Evolutionary conservation across 2,329 filamentous ascomycete genomes (phyloP).

Genomic region (Stachybotrys chartarum): DNA sequence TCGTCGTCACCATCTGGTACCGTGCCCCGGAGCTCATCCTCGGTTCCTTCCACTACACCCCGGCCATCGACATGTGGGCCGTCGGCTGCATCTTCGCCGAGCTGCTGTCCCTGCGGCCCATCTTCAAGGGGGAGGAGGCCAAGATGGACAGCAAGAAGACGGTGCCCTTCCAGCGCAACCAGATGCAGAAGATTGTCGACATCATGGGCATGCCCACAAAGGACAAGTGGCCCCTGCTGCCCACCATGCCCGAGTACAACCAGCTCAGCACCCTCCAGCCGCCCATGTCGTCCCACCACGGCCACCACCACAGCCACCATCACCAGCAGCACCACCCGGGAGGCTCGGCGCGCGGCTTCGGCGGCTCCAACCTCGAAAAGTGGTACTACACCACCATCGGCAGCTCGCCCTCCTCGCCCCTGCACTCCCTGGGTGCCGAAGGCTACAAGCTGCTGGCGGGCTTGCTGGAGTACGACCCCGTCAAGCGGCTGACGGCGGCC

Average conservation of each 20-base stretch:
- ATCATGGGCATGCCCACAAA: slow-evolving; percentile 88
- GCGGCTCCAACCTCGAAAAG: slow-evolving; percentile 57
- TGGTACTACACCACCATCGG: slow-evolving; percentile 71
- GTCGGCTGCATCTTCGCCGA: slow-evolving; percentile 98
- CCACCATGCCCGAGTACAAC: slow-evolving; percentile 78
- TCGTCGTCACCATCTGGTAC: slow-evolving; percentile 99
- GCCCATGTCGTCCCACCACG: slow-evolving; percentile 38
- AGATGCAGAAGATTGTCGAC: slow-evolving; percentile 98
- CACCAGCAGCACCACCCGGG: slow-evolving; percentile 39
- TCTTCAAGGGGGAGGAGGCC: slow-evolving; percentile 97
- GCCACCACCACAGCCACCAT: slow-evolving; percentile 31
- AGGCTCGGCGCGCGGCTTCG: slow-evolving; percentile 19
- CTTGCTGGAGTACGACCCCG: slow-evolving; percentile 87
- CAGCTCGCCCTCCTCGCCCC: slow-evolving; percentile 30
- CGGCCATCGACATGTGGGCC: slow-evolving; percentile 95
- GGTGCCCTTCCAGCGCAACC: slow-evolving; percentile 92
- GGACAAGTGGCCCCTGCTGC: slow-evolving; percentile 79
- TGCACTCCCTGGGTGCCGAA: slow-evolving; percentile 62
- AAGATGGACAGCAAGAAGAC: slow-evolving; percentile 99
- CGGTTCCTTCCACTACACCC: slow-evolving; percentile 91
- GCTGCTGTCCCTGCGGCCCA: slow-evolving; percentile 79
- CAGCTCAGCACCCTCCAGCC: slow-evolving; percentile 56
- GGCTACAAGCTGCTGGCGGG: slow-evolving; percentile 77
- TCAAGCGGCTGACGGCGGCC: slow-evolving; percentile 78
- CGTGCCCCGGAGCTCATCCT: slow-evolving; percentile 89